phyloP scores from a whole-genome alignment of 352 stramenopile species.

The Phytophthora idaei region DNA sequence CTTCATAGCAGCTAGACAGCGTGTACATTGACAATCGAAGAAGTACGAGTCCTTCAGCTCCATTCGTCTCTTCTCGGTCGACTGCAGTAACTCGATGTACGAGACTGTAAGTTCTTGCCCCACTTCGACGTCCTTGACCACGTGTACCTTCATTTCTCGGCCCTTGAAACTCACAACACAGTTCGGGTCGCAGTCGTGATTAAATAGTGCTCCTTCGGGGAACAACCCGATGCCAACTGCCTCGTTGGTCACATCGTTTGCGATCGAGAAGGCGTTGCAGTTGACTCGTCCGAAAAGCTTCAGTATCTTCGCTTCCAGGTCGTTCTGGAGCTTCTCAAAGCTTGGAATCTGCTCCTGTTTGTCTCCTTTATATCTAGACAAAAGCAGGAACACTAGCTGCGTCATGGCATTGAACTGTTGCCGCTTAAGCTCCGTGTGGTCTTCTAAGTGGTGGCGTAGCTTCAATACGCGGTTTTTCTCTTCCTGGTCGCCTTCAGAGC shows the following conservation, averaged over 20 bases:
- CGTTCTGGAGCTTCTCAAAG: constrained; percentile 38
- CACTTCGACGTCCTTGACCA: constrained; percentile 43
- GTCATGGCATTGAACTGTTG: constrained; percentile 63
- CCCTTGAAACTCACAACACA: constrained; percentile 71
- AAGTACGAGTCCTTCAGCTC: constrained; percentile 69
- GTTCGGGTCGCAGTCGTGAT: constrained; percentile 79
- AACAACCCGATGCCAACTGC: constrained; percentile 73
- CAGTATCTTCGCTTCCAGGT: constrained; percentile 43
- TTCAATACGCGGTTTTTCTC: constrained; percentile 34
- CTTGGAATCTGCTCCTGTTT: constrained; percentile 2
- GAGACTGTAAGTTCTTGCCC: constrained; percentile 75
- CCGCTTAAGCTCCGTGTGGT: constrained; percentile 47
- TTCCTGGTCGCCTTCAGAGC: constrained; percentile 7
- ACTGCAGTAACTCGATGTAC: constrained; percentile 74
- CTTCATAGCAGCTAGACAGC: constrained; percentile 23
- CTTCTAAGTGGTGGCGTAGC: constrained; percentile 50
- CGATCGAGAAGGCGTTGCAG: constrained; percentile 83
- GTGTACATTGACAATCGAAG: constrained; percentile 61
- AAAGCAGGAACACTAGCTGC: constrained; percentile 58
- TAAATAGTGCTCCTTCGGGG: constrained; percentile 65
- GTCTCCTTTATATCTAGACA: constrained; percentile 53
- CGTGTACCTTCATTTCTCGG: constrained; percentile 51
- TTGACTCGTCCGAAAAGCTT: constrained; percentile 74
- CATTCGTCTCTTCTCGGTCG: constrained; percentile 34
- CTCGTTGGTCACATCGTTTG: constrained; percentile 47